Conservation (phyloP, 78 protist species). For the Bigelowiella natans region DNA sequence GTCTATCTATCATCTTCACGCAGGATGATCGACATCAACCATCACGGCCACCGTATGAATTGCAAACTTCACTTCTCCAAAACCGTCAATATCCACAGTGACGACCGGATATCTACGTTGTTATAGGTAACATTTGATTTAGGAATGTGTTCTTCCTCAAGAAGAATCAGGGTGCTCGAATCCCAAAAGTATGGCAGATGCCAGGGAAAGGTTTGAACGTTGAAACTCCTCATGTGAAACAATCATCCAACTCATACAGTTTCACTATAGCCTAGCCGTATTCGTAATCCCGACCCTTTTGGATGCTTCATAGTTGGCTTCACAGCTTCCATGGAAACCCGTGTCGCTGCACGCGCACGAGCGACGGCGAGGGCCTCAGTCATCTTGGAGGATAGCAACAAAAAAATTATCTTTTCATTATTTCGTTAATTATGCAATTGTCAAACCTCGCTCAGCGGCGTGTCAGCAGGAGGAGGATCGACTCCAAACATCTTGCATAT, state of each 20-base stretch:
- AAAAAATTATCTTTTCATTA: too few relatives aligned
- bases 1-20: too few relatives aligned
- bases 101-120: not conserved
- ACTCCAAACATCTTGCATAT: too few relatives aligned
- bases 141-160: not conserved
- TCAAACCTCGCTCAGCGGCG: too few relatives aligned
- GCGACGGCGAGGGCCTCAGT: not conserved
- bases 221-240: too few relatives aligned
- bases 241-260: too few relatives aligned
- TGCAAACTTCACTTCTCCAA: not conserved
- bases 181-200: not conserved
- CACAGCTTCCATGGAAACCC: not conserved
- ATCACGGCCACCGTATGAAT: not conserved
- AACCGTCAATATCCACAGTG: not conserved
- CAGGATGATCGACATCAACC: too few relatives aligned
- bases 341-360: not conserved
- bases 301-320: not conserved
- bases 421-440: too few relatives aligned
- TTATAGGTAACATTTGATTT: not conserved
- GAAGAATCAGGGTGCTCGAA: not conserved
- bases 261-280: too few relatives aligned
- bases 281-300: not conserved
- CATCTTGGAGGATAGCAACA: too few relatives aligned
- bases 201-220: not conserved
- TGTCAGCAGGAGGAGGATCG: too few relatives aligned